Base-by-base conservation (phyloP, 139 green algal species). In the Gonium pectorale region DNA sequence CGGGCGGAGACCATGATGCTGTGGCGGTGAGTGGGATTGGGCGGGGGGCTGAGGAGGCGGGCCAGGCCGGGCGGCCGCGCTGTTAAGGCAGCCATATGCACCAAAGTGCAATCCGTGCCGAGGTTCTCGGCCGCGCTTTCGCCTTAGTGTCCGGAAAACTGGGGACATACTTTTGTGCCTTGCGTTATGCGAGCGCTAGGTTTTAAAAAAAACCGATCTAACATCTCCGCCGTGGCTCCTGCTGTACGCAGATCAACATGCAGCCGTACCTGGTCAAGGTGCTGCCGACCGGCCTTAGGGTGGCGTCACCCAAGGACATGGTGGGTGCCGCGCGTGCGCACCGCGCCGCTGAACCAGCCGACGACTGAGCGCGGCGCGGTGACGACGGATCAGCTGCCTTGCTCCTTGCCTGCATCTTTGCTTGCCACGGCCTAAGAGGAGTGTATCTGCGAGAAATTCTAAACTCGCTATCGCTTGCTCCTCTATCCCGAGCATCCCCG, bases 231-330 rank as follows among this genome's bases (percentile, higher is more conserved):
- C 54, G 21, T 63, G 21, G 15, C 54, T 27, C 54, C n/a, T 22
- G 54, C 21, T 22, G 21, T 13, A 22, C 40, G 38, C 70, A 80
- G 72, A 40, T 80, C 35, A 35, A 80, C 26, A 51, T 80, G 52
- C 52, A 80, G 8, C 72, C 72, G 0, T 80, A 80, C 52, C 52
- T 21, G 3, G 72, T 80, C 51, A 80, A 80, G 52, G 72, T 80
- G 51, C 54, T 80, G 35, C 33, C 51, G 1, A 49, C 72, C 0
- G 72, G 72, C 7, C 52, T 80, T 9, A 33, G 52, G 4, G 52
- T 80, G 21, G 51, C 52, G 5, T 17, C 49, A 5, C 72, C 72
- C 5, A 26, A 46, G 2, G 52, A 67, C 37, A 40, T 68, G 70
- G 43, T 78, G 44, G 62, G 68, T 26, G 62, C 56, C 19, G 6